Evolutionary conservation across 371 early-diverging fungal genomes (phyloP).

Genomic region (Syncephalastrum racemosum): DNA sequence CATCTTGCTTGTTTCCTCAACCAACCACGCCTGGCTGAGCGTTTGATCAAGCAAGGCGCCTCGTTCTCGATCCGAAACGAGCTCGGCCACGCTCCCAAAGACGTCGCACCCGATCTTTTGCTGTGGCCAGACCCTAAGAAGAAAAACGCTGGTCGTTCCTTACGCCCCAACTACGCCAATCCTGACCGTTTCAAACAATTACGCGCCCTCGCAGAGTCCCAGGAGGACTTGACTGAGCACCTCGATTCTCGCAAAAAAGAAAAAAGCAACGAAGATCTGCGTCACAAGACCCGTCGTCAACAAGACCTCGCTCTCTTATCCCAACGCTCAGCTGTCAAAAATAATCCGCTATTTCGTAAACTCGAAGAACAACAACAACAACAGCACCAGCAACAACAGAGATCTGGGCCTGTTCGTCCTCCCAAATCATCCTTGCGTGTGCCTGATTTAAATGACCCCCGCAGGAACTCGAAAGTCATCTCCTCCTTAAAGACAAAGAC

Average conservation of each 20-base stretch:
- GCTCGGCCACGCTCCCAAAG: constrained; percentile 14
- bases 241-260: constrained; percentile 9
- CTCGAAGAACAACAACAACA: constrained; percentile 22
- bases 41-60: constrained; percentile 16
- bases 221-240: constrained; percentile 5
- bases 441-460: constrained; percentile 1
- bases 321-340: constrained; percentile 32
- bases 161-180: constrained; percentile 9
- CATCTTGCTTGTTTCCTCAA: constrained; percentile 21
- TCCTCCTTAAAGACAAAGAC: constrained; percentile 18
- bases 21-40: constrained; percentile 9
- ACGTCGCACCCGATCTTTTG: constrained; percentile 5
- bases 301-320: constrained; percentile 24
- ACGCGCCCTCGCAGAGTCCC: constrained; percentile 13
- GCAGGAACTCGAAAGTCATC: constrained; percentile 19
- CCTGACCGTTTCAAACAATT: constrained; percentile 11
- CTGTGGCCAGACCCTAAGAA: neutral
- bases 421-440: neutral
- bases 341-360: constrained; percentile 35
- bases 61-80: constrained; percentile 12
- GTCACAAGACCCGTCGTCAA: constrained; percentile 14
- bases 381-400: neutral
- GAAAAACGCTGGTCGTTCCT: neutral
- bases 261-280: constrained; percentile 12
- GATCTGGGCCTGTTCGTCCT: neutral